Conservation (phyloP, 2,329 filamentous ascomycete genomes). For the Penicillium expansum region DNA sequence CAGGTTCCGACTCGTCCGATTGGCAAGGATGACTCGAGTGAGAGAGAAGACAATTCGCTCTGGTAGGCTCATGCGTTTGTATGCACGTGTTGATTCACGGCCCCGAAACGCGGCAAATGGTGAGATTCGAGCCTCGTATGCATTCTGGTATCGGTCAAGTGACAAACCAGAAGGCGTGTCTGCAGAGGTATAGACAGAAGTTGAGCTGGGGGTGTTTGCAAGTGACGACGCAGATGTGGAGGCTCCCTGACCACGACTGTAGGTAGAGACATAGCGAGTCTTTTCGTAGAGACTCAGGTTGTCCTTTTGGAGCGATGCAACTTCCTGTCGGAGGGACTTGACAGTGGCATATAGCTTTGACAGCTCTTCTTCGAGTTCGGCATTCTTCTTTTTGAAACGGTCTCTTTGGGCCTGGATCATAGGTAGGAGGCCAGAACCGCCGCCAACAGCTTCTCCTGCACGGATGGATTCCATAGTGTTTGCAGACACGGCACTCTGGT, state of each 20-base stretch:
- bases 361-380: constrained; percentile 84
- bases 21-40: constrained; percentile 86
- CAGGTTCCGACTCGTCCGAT: constrained; percentile 83
- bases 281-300: constrained; percentile 97
- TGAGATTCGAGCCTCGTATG: constrained; percentile 92
- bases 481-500: constrained; percentile 58
- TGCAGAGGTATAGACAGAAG: constrained; percentile 61
- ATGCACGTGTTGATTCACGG: constrained; percentile 85
- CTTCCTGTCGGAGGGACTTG: constrained; percentile 82
- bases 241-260: constrained; percentile 68
- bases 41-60: constrained; percentile 88
- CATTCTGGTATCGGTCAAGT: constrained; percentile 81
- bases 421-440: constrained; percentile 84
- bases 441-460: constrained; percentile 65
- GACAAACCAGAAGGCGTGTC: constrained; percentile 63
- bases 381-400: constrained; percentile 94
- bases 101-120: constrained; percentile 94
- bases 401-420: constrained; percentile 99
- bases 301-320: constrained; percentile 89
- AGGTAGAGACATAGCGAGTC: constrained; percentile 91
- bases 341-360: constrained; percentile 79
- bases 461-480: constrained; percentile 58
- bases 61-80: constrained; percentile 87
- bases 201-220: constrained; percentile 70
- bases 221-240: constrained; percentile 61